Evolutionary conservation across 805 yeast genomes (phyloP).

Genomic region (Wickerhamiella lipophila): DNA sequence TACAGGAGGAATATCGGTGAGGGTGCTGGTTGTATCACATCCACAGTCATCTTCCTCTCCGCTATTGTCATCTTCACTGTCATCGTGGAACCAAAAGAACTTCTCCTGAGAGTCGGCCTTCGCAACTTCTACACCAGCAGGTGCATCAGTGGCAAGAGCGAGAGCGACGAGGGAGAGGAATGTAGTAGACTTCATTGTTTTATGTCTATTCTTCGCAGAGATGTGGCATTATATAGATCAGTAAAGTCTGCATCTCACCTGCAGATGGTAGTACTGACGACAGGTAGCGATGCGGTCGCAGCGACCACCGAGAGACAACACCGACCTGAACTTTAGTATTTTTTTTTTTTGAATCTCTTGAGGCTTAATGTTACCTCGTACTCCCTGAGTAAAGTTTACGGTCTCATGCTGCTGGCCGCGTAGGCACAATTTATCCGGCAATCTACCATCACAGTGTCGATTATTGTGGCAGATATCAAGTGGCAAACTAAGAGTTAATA

Average conservation of each 20-base stretch:
- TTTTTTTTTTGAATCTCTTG: no score
- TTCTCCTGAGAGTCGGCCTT: background rate
- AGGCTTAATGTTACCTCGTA: no score
- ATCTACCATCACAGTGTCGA: no score
- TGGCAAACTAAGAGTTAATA: no score
- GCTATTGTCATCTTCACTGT: background rate
- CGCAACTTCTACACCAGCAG: background rate
- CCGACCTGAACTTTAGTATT: no score
- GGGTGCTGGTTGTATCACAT: background rate
- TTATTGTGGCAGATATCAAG: no score
- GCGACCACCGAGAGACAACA: background rate
- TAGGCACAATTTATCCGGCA: background rate
- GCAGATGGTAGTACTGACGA: background rate
- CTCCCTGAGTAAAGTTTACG: no score
- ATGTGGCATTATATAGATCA: background rate
- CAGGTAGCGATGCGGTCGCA: background rate
- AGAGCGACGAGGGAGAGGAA: constrained; percentile 1
- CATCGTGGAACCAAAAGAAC: background rate
- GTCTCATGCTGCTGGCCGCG: background rate
- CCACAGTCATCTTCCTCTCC: constrained; percentile 4
- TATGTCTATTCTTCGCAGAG: background rate
- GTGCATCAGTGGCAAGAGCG: background rate
- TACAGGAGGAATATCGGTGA: background rate
- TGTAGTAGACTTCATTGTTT: constrained; percentile 7
- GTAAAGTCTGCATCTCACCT: background rate